These are phyloP conservation scores for Mallotus repandus DNA, from an alignment of 441 rosid genomes.

Conservation along the genomic window DNA sequence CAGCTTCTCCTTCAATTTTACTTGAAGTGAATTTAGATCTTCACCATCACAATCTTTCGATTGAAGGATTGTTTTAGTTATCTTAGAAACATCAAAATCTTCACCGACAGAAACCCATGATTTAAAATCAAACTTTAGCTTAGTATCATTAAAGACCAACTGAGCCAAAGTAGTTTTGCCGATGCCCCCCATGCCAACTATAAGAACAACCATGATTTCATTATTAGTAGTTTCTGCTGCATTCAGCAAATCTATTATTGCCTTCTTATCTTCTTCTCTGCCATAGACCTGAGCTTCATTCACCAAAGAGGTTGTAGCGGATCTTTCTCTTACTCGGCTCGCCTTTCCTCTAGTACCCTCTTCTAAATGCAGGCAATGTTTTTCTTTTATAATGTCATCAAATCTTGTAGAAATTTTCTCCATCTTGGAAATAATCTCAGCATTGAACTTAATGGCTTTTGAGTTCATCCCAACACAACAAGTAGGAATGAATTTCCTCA, in stretches of 20 bases:
- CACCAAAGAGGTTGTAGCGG: slow-evolving; percentile 11
- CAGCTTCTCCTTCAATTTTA: slow-evolving; percentile 20
- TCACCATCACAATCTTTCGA: neutral
- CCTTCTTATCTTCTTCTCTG: neutral
- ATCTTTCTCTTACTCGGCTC: neutral
- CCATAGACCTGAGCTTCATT: neutral
- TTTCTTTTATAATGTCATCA: neutral
- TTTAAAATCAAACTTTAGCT: slow-evolving; percentile 7
- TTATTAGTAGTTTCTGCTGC: neutral
- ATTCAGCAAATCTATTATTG: neutral
- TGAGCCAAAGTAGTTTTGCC: slow-evolving; percentile 14
- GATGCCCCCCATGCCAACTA: slow-evolving; percentile 13
- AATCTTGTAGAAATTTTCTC: neutral
- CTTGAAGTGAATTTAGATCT: slow-evolving; percentile 20
- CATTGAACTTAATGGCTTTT: neutral
- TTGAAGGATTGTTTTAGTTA: slow-evolving; percentile 12
- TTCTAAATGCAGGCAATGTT: neutral
- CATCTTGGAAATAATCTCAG: neutral
- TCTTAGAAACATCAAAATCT: slow-evolving; percentile 16
- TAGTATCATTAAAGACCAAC: slow-evolving; percentile 8
- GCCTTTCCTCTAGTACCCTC: neutral
- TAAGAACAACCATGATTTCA: slow-evolving; percentile 3
- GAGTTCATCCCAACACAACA: no score
- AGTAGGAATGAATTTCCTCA: neutral
- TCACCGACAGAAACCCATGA: slow-evolving; percentile 26